Percentiles rank a stretch among this genome's conserved stretches.
Evolutionary conservation across 108 stramenopile genomes (phyloP).

Genomic region (Phaeodactylum tricornutum): DNA sequence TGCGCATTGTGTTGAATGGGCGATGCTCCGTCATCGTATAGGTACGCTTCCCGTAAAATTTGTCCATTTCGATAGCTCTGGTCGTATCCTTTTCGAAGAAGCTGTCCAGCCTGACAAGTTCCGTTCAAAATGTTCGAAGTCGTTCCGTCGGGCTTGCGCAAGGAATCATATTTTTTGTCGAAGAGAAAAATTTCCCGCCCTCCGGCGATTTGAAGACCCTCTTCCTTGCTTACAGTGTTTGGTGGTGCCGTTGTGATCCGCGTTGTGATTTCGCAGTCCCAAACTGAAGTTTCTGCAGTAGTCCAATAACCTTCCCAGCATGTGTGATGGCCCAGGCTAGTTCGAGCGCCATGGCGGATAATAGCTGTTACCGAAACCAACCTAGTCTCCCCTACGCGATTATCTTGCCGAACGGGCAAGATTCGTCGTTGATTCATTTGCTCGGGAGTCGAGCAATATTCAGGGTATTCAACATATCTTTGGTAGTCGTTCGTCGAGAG

Average conservation of each 20-base stretch:
- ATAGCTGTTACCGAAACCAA: conserved; percentile 66
- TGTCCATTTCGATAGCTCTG: conserved; percentile 71
- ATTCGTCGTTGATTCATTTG: conserved; percentile 49
- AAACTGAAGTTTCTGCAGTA: conserved; percentile 41
- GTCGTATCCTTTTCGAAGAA: conserved; percentile 68
- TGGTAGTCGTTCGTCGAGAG: no score
- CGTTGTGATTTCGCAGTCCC: conserved; percentile 68
- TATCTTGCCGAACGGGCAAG: conserved; percentile 22
- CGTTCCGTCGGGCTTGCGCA: conserved; percentile 14
- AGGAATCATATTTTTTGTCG: conserved; percentile 63
- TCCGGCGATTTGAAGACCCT: not conserved
- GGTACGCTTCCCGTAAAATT: conserved; percentile 58
- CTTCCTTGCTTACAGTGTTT: not conserved
- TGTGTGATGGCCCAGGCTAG: conserved; percentile 9
- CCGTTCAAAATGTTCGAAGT: conserved; percentile 45
- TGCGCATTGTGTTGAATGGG: conserved; percentile 44
- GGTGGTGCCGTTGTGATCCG: conserved; percentile 32
- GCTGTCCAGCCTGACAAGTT: conserved; percentile 83
- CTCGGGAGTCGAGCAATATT: conserved; percentile 64
- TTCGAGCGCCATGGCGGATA: conserved; percentile 74
- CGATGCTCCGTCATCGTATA: conserved; percentile 40
- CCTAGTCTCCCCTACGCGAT: conserved; percentile 14
- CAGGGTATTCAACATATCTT: conserved; percentile 40
- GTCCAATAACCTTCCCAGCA: conserved; percentile 70
- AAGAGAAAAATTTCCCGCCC: conserved; percentile 31